These are phyloP conservation scores for Acacia melanoxylon DNA, from an alignment of 306 rosid genomes.

Conservation along the genomic window DNA sequence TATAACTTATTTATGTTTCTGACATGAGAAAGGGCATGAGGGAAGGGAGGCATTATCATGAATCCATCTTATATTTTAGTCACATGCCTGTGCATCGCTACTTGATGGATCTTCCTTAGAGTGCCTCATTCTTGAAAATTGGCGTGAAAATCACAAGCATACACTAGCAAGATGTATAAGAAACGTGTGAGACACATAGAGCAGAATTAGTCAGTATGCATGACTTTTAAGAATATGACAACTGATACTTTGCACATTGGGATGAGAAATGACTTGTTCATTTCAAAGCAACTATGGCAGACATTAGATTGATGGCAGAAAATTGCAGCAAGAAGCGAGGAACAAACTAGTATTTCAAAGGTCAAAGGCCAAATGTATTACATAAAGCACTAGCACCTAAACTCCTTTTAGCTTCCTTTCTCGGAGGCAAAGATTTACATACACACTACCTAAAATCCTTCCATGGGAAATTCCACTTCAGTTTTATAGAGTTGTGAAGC, in stretches of 20 bases:
- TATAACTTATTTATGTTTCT: constrained; percentile 22
- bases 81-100: constrained; percentile 50
- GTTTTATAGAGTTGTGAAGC: neutral
- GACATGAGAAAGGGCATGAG: constrained; percentile 19
- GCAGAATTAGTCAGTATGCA: constrained; percentile 14
- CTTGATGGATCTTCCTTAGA: constrained; percentile 63
- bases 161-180: constrained; percentile 23
- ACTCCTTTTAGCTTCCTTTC: constrained; percentile 25
- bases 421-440: constrained; percentile 3
- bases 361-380: neutral
- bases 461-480: neutral
- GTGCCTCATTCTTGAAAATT: constrained; percentile 57
- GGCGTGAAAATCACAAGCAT: constrained; percentile 26
- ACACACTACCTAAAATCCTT: neutral
- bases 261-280: constrained; percentile 21
- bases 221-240: constrained; percentile 13
- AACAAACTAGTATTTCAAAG: constrained; percentile 17
- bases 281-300: constrained; percentile 12
- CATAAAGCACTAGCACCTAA: constrained; percentile 4
- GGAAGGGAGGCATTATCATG: constrained; percentile 13
- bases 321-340: constrained; percentile 6
- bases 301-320: constrained; percentile 16
- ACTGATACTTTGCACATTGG: constrained; percentile 10
- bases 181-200: constrained; percentile 25
- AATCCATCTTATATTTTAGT: constrained; percentile 20